Base-by-base conservation (phyloP, 176 grass and related monocot genomes). In the Carex pumila region DNA sequence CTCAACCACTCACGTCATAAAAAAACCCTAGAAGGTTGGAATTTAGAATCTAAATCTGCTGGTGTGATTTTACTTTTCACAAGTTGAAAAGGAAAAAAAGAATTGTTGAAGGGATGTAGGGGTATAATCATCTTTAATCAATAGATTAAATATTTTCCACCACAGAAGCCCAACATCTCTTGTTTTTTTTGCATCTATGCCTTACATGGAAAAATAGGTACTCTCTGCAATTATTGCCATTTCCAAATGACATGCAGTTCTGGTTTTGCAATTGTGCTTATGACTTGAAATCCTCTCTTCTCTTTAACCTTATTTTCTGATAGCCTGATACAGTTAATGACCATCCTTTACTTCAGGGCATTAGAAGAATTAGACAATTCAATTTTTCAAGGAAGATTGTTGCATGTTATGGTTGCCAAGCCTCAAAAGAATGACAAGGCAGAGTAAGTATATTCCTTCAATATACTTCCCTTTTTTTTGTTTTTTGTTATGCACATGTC, bases 281-380 rank as follows among this genome's bases (percentile, higher is more conserved):
- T 77, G 69, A 72, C 17, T 55, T 76, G 7, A 12, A 21, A 72
- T 71, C 34, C 36, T 67, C 39, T 79, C 12, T 56, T 81, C 37
- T 11, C 7, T 66, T 6, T 69, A 49, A 79, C 64, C 55, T 81
- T 37, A 80, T 70, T 14, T 55, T 12, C 75, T 45, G 41, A 25
- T 65, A 54, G 34, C 19, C 85, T 59, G 22, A 31, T 79, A 37
- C 59, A 76, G 57, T 52, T 81, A 7, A 3, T 61, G 37, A 43
- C 29, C 25, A 15, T 68, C 25, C 36, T 62, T 86, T 71, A 71
- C 87, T 82, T 65, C 72, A 95, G 95, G 86, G 92, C 95, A 86
- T 80, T 98, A 58, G 91, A 92, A 88, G 94, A 98, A 89, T 86
- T 98, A 68, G 92, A 95, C 82, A 98, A 95, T 60, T 98, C 93